Percentiles rank a stretch among this genome's conserved stretches.
These are phyloP conservation scores for Quercus ilex DNA, from an alignment of 306 rosid genomes.

Conservation along the genomic window DNA sequence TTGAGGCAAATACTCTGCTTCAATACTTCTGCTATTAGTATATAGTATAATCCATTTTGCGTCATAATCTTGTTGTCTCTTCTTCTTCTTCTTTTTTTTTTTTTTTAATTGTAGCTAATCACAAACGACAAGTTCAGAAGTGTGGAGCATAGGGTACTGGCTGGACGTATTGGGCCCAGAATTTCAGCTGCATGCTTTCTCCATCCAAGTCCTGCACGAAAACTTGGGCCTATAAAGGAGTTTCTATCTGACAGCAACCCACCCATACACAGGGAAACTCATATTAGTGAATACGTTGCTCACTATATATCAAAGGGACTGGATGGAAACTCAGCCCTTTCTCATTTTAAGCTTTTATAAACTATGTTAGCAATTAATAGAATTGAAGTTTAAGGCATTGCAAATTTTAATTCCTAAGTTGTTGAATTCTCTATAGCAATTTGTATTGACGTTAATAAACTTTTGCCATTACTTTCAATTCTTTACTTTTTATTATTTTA, in stretches of 20 bases:
- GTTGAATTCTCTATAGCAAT: too few relatives aligned
- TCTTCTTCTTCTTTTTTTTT: not conserved
- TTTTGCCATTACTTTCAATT: too few relatives aligned
- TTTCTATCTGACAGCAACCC: constrained; percentile 40
- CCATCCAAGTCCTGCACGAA: constrained; percentile 50
- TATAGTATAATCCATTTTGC: too few relatives aligned
- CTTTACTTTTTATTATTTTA: too few relatives aligned
- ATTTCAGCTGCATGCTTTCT: constrained; percentile 66
- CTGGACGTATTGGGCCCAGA: constrained; percentile 49
- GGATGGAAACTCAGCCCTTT: constrained; percentile 61
- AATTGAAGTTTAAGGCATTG: too few relatives aligned
- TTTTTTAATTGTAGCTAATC: constrained; percentile 42
- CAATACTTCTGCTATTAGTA: not conserved
- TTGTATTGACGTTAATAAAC: too few relatives aligned
- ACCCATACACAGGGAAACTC: constrained; percentile 53
- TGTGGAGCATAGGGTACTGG: constrained; percentile 25
- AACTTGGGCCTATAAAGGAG: constrained; percentile 50
- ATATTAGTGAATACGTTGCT: constrained; percentile 47
- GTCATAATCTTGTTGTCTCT: too few relatives aligned
- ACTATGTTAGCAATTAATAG: not conserved
- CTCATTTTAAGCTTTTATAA: constrained; percentile 31
- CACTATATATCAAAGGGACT: constrained; percentile 58
- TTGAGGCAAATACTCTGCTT: too few relatives aligned
- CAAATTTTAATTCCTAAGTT: too few relatives aligned
- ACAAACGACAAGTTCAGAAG: constrained; percentile 74